Evolutionary conservation across 495 filamentous ascomycete species (phyloP).

Genomic region (Eremomyces bilateralis): DNA sequence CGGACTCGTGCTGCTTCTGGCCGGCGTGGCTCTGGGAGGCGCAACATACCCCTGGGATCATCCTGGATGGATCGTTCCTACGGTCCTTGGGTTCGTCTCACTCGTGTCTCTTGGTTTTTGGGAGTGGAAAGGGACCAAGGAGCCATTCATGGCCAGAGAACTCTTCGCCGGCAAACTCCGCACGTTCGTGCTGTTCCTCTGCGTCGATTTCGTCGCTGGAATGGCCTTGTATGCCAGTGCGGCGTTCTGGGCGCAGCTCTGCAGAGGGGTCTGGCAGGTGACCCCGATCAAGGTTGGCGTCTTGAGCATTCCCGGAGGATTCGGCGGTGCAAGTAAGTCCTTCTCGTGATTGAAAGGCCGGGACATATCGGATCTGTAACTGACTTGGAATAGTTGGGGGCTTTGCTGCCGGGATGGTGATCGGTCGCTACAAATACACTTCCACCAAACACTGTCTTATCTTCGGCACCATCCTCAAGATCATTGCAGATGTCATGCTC

Average conservation of each 20-base stretch:
- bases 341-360: background rate
- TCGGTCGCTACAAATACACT: background rate
- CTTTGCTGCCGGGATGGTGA: background rate
- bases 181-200: background rate
- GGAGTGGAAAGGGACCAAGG: background rate
- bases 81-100: constrained; percentile 3
- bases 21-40: constrained; percentile 6
- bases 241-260: background rate
- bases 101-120: constrained; percentile 5
- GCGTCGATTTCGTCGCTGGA: background rate
- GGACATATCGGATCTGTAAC: background rate
- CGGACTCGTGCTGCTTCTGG: constrained; percentile 3
- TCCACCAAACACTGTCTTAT: background rate
- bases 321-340: background rate
- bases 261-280: background rate
- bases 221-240: background rate
- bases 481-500: background rate
- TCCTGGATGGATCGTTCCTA: constrained; percentile 3
- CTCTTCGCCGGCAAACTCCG: background rate
- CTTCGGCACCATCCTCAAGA: background rate
- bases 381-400: background rate
- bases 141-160: background rate
- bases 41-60: constrained; percentile 3
- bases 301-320: background rate
- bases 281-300: background rate